Evolutionary conservation across 31 red algal species (phyloP).

Genomic region (Porphyra umbilicalis): DNA sequence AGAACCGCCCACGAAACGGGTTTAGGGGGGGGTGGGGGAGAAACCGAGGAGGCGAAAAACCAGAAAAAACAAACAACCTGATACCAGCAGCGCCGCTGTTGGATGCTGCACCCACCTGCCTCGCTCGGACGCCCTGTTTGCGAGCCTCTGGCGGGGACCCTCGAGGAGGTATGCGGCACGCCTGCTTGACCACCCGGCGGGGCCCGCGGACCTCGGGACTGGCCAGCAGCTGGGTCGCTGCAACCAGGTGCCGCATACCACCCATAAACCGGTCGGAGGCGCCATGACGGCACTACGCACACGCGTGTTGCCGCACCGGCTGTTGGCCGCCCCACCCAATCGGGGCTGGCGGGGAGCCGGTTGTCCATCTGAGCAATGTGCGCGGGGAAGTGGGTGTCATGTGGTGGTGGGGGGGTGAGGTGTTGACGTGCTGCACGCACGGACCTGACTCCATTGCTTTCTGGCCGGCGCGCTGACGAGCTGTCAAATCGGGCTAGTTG

Average conservation of each 20-base stretch:
- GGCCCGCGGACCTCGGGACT: too few species aligned
- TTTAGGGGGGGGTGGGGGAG: background rate
- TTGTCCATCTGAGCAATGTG: background rate
- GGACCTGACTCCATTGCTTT: background rate
- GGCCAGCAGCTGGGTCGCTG: too few species aligned
- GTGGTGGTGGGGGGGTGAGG: too few species aligned
- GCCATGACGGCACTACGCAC: background rate
- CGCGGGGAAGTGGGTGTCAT: background rate
- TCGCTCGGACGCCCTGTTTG: too few species aligned
- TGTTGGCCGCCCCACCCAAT: background rate
- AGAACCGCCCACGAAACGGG: background rate
- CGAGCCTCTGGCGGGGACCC: too few species aligned
- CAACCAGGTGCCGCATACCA: too few species aligned
- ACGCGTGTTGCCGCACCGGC: background rate
- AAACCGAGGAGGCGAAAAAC: background rate
- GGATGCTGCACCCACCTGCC: too few species aligned
- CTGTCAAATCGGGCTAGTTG: too few species aligned
- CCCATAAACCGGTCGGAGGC: background rate
- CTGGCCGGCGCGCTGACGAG: too few species aligned
- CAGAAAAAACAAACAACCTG: background rate
- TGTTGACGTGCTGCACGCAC: background rate
- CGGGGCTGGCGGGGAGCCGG: background rate
- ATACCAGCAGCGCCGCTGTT: background rate
- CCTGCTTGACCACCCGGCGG: too few species aligned
- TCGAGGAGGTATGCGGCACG: too few species aligned